Conservation (phyloP, 2,329 filamentous ascomycete genomes). For the Cladophialophora chaetospira region DNA sequence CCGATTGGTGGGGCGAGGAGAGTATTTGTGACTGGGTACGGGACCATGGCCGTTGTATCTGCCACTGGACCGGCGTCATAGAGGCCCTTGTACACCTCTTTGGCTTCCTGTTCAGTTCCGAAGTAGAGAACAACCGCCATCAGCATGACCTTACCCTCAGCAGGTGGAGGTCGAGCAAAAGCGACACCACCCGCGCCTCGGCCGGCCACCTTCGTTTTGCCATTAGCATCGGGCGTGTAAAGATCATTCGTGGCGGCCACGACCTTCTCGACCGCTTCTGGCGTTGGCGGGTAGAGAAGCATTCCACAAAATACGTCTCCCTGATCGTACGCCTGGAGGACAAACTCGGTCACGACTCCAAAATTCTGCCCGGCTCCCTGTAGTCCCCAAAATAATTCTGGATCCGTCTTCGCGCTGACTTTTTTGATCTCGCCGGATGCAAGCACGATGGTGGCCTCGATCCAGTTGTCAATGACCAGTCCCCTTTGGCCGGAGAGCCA, state of each 20-base stretch:
- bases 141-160: slow-evolving; percentile 35
- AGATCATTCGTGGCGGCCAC: slow-evolving; percentile 34
- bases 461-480: slow-evolving; percentile 55
- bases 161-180: slow-evolving; percentile 37
- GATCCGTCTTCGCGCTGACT: slow-evolving; percentile 38
- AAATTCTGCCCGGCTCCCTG: slow-evolving; percentile 47
- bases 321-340: slow-evolving; percentile 39
- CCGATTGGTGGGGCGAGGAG: slow-evolving; percentile 42
- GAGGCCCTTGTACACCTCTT: slow-evolving; percentile 41
- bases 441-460: slow-evolving; percentile 40
- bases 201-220: slow-evolving; percentile 30
- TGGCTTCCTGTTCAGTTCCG: slow-evolving; percentile 41
- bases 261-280: slow-evolving; percentile 35
- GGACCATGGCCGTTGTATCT: slow-evolving; percentile 44
- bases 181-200: slow-evolving; percentile 34
- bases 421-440: slow-evolving; percentile 43
- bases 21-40: slow-evolving; percentile 47
- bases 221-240: slow-evolving; percentile 28
- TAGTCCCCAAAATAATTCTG: slow-evolving; percentile 47
- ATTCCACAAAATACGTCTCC: slow-evolving; percentile 41
- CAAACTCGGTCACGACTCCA: slow-evolving; percentile 49
- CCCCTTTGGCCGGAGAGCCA: slow-evolving; percentile 58
- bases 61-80: slow-evolving; percentile 42
- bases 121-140: slow-evolving; percentile 42
- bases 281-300: slow-evolving; percentile 31